These are phyloP conservation scores for Tricholoma hemisulphureum DNA, from an alignment of 768 basidiomycete species.

Conservation along the genomic window DNA sequence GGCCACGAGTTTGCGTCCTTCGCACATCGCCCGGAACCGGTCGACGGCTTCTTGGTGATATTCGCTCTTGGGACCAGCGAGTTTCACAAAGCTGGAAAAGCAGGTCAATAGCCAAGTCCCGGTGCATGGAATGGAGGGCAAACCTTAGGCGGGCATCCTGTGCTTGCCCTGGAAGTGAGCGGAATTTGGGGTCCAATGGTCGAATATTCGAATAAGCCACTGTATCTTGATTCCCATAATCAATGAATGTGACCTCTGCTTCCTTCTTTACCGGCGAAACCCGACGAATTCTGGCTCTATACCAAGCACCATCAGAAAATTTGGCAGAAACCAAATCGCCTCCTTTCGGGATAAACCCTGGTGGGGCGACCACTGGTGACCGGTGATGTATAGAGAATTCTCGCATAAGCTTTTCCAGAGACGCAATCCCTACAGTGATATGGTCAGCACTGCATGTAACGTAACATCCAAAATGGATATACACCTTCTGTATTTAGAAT, in stretches of 20 bases:
- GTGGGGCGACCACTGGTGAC: constrained; percentile 51
- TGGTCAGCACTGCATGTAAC: background rate
- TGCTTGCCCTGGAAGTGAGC: constrained; percentile 86
- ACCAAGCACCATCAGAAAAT: constrained; percentile 94
- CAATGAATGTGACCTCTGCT: constrained; percentile 92
- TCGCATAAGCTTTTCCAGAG: constrained; percentile 89
- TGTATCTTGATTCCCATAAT: constrained; percentile 93
- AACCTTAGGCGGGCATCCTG: constrained; percentile 91
- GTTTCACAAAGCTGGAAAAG: constrained; percentile 73
- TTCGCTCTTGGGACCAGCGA: constrained; percentile 78
- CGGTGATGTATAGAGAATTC: constrained; percentile 90
- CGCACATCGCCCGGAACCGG: constrained; percentile 80
- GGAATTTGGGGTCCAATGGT: constrained; percentile 89
- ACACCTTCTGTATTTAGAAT: constrained; percentile 86
- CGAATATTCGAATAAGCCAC: constrained; percentile 81
- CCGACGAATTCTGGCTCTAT: constrained; percentile 88
- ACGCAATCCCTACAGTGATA: constrained; percentile 68
- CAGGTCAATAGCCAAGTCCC: background rate
- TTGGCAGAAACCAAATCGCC: constrained; percentile 94
- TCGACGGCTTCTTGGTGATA: constrained; percentile 84
- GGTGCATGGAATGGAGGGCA: constrained; percentile 8
- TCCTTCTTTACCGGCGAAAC: constrained; percentile 88
- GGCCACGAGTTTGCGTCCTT: constrained; percentile 95
- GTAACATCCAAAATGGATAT: constrained; percentile 15
- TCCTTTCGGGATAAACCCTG: constrained; percentile 75